A percentile compares a stretch with the other conserved stretches of the same genome.
Conservation (phyloP, 2,329 filamentous ascomycete species). For the Scedosporium dehoogii region DNA sequence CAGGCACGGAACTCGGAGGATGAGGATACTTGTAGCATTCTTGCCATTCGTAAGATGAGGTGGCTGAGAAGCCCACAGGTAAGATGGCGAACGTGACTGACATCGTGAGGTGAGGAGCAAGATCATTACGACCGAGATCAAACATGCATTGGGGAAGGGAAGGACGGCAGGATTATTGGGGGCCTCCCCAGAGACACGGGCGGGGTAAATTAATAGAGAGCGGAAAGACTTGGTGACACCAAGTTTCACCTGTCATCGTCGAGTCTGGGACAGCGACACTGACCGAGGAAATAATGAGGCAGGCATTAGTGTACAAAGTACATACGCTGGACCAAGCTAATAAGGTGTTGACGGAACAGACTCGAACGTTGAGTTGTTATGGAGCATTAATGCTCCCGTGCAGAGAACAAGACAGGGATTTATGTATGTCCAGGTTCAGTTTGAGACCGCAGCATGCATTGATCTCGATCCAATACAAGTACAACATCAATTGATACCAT, state of each 20-base stretch:
- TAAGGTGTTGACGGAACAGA: background rate
- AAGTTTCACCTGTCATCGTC: conserved; percentile 1
- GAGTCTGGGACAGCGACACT: background rate
- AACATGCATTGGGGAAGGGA: conserved; percentile 1
- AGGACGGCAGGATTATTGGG: background rate
- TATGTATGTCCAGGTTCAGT: too few relatives aligned
- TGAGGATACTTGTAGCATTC: background rate
- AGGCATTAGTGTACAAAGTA: background rate
- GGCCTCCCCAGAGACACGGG: background rate
- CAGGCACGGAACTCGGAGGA: background rate
- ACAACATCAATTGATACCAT: too few relatives aligned
- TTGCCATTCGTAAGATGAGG: background rate
- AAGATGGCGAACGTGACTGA: background rate
- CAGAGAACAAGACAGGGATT: too few relatives aligned
- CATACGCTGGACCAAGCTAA: background rate
- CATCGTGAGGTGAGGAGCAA: background rate
- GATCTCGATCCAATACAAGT: too few relatives aligned
- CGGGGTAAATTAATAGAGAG: conserved; percentile 4
- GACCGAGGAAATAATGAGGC: background rate
- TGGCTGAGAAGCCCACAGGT: background rate
- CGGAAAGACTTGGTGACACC: conserved; percentile 3
- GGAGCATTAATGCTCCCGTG: background rate
- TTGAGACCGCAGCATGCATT: too few relatives aligned
- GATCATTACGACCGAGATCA: background rate
- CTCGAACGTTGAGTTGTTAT: background rate